Evolutionary conservation across 2,329 filamentous ascomycete genomes (phyloP).

Genomic region (Gliomastix tumulicola): DNA sequence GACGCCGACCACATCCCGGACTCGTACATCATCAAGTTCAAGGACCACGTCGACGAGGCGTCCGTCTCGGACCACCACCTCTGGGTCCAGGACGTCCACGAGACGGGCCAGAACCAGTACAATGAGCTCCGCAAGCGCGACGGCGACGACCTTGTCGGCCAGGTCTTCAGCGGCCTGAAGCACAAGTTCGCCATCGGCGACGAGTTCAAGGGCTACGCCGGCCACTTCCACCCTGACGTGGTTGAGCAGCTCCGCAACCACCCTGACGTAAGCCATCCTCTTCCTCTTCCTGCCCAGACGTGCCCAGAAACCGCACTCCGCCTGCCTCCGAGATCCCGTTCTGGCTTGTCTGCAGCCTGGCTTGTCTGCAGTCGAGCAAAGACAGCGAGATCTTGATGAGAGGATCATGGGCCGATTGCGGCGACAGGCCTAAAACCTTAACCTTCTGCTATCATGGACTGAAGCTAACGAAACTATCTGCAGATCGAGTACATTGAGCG

Average conservation of each 20-base stretch:
- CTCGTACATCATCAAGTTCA: conserved; percentile 98
- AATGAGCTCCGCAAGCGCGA: conserved; percentile 89
- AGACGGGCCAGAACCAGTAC: conserved; percentile 60
- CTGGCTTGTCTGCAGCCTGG: no score
- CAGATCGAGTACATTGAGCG: conserved; percentile 96
- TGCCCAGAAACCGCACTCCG: no score
- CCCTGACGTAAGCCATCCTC: conserved; percentile 32
- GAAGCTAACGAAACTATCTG: not conserved
- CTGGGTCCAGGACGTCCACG: conserved; percentile 87
- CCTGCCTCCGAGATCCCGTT: no score
- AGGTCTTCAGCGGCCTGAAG: conserved; percentile 79
- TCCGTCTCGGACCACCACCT: conserved; percentile 72
- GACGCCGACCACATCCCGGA: conserved; percentile 80
- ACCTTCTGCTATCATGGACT: no score
- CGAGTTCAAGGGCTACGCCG: conserved; percentile 82
- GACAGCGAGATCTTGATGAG: no score
- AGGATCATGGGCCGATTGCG: no score
- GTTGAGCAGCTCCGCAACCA: conserved; percentile 79
- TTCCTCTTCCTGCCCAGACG: no score
- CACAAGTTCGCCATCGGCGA: conserved; percentile 92
- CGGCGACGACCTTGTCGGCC: conserved; percentile 47
- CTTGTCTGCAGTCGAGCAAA: no score
- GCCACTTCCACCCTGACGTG: conserved; percentile 88
- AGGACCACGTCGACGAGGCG: conserved; percentile 79
- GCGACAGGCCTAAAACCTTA: no score